Conservation (phyloP, 2,329 filamentous ascomycete species). For the Nothopassalora personata region DNA sequence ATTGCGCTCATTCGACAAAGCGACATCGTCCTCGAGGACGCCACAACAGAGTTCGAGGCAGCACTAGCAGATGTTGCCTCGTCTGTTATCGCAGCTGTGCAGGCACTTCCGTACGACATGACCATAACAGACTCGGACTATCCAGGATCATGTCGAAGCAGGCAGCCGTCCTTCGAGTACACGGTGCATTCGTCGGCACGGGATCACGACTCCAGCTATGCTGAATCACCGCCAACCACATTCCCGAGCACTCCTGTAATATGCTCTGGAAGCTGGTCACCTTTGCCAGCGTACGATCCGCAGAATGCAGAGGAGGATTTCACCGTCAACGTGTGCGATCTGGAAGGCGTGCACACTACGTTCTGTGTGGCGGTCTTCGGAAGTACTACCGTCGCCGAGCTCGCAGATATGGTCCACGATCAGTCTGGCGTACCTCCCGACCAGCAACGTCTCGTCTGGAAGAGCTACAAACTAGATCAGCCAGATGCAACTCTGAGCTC, state of each 20-base stretch:
- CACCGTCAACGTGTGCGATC: conserved; percentile 3
- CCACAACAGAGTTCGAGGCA: background rate
- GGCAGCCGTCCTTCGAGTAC: background rate
- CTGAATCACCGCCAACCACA: background rate
- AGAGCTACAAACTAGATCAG: conserved; percentile 14
- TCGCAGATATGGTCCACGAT: conserved; percentile 9
- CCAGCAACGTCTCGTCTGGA: conserved; percentile 13
- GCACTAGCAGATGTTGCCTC: conserved; percentile 10
- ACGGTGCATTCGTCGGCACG: background rate
- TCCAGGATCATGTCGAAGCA: background rate
- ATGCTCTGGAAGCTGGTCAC: background rate
- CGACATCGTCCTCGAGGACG: background rate
- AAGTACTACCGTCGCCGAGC: conserved; percentile 11
- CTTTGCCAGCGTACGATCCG: background rate
- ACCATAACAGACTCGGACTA: conserved; percentile 1
- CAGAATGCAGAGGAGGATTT: conserved; percentile 1
- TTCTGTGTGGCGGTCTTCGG: conserved; percentile 5
- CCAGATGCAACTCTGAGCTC: conserved; percentile 12
- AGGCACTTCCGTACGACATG: conserved; percentile 6
- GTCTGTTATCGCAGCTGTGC: conserved; percentile 13
- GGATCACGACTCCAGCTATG: background rate
- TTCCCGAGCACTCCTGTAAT: background rate
- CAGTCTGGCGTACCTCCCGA: conserved; percentile 7
- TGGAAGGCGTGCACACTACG: background rate
- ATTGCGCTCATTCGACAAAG: conserved; percentile 2